Conservation (phyloP, 257 asterid species). For the Solanum clarkiae region DNA sequence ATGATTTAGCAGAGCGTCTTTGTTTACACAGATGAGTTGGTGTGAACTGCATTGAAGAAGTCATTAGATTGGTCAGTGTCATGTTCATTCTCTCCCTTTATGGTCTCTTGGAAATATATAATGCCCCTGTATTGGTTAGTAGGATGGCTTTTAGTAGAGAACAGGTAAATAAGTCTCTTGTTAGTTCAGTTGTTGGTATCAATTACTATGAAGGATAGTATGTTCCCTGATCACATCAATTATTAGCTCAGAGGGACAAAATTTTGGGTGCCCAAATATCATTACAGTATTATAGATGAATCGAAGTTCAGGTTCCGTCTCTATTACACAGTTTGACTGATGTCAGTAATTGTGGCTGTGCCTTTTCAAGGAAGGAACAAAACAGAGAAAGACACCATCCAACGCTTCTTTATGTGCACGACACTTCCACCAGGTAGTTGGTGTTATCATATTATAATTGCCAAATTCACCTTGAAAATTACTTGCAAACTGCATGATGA, state of each 20-base stretch:
- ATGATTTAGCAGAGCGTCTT: conserved; percentile 11
- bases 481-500: not conserved
- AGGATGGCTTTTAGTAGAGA: not conserved
- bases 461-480: not conserved
- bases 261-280: not conserved
- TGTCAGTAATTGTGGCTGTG: not conserved
- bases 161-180: not conserved
- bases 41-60: not conserved
- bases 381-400: too few relatives aligned
- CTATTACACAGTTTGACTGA: not conserved
- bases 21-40: conserved; percentile 2
- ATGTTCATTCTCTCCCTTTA: not conserved
- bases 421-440: not conserved
- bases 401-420: too few relatives aligned
- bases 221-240: not conserved
- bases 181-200: not conserved
- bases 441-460: not conserved
- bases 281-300: not conserved
- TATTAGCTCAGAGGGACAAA: not conserved
- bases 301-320: not conserved
- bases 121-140: not conserved
- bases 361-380: too few relatives aligned
- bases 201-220: not conserved
- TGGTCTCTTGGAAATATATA: not conserved
- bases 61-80: not conserved